phyloP scores from a whole-genome alignment of 805 yeast species.

The Osmozyma mogii region DNA sequence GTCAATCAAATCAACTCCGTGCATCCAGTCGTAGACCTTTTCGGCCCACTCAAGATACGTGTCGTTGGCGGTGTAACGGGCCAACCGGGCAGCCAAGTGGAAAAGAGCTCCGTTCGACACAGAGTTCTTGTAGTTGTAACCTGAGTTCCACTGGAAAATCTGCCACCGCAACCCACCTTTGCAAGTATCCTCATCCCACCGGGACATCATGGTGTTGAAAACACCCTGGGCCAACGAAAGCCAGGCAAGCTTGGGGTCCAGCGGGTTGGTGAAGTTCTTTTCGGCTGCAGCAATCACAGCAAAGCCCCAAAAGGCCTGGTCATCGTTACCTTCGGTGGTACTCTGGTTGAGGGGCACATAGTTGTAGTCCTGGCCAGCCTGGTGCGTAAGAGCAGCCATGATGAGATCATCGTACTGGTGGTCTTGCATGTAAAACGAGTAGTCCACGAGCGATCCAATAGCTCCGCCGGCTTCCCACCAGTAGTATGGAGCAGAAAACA shows the following conservation, averaged over 20 bases:
- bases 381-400: conserved; percentile 58
- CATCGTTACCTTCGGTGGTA: conserved; percentile 94
- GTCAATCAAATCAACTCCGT: too few relatives aligned
- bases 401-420: conserved; percentile 54
- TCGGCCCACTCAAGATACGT: conserved; percentile 35
- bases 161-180: conserved; percentile 42
- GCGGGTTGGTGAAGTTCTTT: conserved; percentile 70
- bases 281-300: conserved; percentile 92
- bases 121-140: conserved; percentile 38
- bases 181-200: conserved; percentile 34
- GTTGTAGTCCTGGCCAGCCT: conserved; percentile 54
- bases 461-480: conserved; percentile 99
- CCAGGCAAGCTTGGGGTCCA: conserved; percentile 31
- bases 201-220: conserved; percentile 37
- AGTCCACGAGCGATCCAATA: conserved; percentile 81
- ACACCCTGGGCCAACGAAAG: conserved; percentile 40
- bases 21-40: conserved; percentile 39
- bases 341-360: conserved; percentile 85
- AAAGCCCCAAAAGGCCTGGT: conserved; percentile 96
- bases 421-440: conserved; percentile 63
- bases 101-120: conserved; percentile 39
- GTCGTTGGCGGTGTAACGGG: conserved; percentile 33
- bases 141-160: conserved; percentile 41
- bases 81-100: conserved; percentile 38
- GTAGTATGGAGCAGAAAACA: conserved; percentile 85